Conservation (phyloP, 306 rosid genomes). For the Cyclanthera cordifolia region DNA sequence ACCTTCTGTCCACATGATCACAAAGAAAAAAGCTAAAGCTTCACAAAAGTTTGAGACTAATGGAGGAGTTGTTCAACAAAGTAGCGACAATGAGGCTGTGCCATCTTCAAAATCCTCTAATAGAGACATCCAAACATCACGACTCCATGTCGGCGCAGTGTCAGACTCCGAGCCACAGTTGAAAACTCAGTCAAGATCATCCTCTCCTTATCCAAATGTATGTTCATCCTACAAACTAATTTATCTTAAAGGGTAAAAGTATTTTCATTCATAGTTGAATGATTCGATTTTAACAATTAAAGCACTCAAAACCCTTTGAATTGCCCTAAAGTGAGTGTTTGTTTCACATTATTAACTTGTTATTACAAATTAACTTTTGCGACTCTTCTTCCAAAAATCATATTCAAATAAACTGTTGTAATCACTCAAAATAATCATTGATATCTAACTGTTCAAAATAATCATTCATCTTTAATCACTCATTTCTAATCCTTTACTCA, state of each 20-base stretch:
- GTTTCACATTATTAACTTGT: no score
- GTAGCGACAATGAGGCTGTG: constrained; percentile 20
- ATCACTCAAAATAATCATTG: no score
- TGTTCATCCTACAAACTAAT: not conserved
- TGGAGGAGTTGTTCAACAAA: constrained; percentile 44
- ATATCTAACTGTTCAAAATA: no score
- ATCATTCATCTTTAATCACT: no score
- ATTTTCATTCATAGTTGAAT: not conserved
- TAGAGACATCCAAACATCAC: constrained; percentile 24
- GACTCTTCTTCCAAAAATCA: no score
- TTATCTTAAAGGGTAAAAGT: not conserved
- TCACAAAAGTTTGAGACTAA: constrained; percentile 33
- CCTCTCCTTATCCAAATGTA: constrained; percentile 22
- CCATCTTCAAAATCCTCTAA: constrained; percentile 20
- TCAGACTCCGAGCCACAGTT: constrained; percentile 20
- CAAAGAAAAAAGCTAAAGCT: constrained; percentile 43
- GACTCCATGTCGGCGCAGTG: constrained; percentile 24
- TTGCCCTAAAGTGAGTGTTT: not conserved
- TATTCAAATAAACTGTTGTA: no score
- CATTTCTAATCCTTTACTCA: no score
- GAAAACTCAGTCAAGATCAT: constrained; percentile 28
- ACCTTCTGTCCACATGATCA: constrained; percentile 51
- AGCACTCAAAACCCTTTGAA: not conserved
- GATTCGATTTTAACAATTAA: not conserved
- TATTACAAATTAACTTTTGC: no score